These are phyloP conservation scores for Schrenkiella parvula DNA, from an alignment of 345 rosid genomes.

Conservation along the genomic window DNA sequence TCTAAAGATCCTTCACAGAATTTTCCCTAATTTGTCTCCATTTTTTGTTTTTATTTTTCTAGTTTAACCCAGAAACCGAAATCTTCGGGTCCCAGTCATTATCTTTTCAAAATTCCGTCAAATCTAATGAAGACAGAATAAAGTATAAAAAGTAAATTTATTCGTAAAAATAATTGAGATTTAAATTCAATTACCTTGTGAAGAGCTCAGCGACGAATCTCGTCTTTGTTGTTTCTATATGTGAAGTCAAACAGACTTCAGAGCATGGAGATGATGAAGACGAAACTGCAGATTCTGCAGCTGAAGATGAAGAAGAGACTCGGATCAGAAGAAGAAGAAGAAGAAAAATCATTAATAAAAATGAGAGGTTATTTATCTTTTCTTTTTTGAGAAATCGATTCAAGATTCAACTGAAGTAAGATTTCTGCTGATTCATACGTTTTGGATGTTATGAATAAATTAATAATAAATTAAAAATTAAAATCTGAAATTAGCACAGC, in stretches of 20 bases:
- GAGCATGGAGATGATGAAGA: neutral
- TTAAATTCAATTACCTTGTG: slow-evolving; percentile 7
- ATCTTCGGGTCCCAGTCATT: neutral
- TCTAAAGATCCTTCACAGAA: too few species aligned
- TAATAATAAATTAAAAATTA: neutral
- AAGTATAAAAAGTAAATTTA: neutral
- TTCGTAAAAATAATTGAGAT: neutral
- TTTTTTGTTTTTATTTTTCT: too few species aligned
- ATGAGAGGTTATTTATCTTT: neutral
- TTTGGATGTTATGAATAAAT: neutral
- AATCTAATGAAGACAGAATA: neutral
- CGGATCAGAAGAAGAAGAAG: slow-evolving; percentile 13
- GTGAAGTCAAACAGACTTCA: slow-evolving; percentile 1
- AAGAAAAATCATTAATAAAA: neutral
- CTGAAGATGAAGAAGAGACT: neutral
- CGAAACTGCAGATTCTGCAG: neutral
- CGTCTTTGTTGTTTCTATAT: neutral
- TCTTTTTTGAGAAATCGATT: neutral
- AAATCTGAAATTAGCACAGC: neutral
- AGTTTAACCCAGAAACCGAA: slow-evolving; percentile 12
- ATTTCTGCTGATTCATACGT: slow-evolving; percentile 30
- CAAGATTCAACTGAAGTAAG: slow-evolving; percentile 19
- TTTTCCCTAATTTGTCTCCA: too few species aligned
- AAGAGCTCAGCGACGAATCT: neutral
- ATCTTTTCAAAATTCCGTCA: neutral